A percentile compares a stretch with the other conserved stretches of the same genome.
These are phyloP conservation scores for Oleoguttula mirabilis DNA, from an alignment of 495 filamentous ascomycete species.

Conservation along the genomic window DNA sequence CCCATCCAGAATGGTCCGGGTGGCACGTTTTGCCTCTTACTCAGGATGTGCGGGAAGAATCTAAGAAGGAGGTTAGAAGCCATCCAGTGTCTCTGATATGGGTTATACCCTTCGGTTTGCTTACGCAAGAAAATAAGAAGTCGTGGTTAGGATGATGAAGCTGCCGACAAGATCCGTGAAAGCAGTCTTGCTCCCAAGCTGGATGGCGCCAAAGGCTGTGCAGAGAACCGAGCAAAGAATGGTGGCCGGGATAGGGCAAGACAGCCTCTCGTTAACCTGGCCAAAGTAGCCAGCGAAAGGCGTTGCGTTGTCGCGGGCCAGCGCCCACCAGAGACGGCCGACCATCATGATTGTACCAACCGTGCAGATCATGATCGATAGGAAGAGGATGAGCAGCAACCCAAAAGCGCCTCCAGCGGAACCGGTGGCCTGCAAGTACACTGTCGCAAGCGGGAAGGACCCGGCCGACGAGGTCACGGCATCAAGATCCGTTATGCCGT, in stretches of 20 bases:
- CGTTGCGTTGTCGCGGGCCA: conserved; percentile 60
- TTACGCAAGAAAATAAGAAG: conserved; percentile 64
- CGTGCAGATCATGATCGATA: conserved; percentile 48
- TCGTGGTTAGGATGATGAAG: conserved; percentile 60
- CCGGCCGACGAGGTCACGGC: conserved; percentile 42
- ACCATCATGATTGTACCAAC: conserved; percentile 62
- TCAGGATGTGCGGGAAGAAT: conserved; percentile 63
- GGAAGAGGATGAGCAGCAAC: conserved; percentile 56
- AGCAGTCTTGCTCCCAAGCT: conserved; percentile 57
- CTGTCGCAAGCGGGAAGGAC: conserved; percentile 61
- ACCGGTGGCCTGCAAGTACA: conserved; percentile 66
- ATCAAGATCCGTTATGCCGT: conserved; percentile 54
- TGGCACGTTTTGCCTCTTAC: conserved; percentile 48
- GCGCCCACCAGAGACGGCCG: conserved; percentile 76
- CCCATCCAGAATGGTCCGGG: conserved; percentile 60
- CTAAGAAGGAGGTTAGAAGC: too few species aligned
- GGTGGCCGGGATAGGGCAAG: conserved; percentile 58
- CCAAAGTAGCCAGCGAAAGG: conserved; percentile 40
- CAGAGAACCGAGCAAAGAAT: conserved; percentile 48
- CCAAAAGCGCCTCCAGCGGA: conserved; percentile 47
- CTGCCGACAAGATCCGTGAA: conserved; percentile 65
- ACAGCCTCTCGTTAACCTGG: conserved; percentile 38
- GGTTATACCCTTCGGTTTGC: too few species aligned
- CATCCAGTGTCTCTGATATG: too few species aligned
- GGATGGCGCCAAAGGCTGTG: conserved; percentile 61